Conservation (phyloP, 441 rosid species). For the Cnidoscolus chayamansa region DNA sequence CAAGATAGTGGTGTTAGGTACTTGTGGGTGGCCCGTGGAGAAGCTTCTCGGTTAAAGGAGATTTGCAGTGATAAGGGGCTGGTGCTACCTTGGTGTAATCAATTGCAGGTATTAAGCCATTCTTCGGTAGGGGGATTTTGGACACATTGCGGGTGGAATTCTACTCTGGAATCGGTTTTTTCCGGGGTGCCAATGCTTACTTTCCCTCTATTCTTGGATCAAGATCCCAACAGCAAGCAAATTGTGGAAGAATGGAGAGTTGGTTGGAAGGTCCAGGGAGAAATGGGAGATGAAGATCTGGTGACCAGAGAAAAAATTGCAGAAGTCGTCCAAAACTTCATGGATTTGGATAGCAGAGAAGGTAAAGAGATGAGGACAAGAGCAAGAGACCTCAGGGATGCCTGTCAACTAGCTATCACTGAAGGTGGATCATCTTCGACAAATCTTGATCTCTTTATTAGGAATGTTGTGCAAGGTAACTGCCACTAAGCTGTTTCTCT, state of each 20-base stretch:
- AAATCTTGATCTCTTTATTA: slow-evolving; percentile 23
- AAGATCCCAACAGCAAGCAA: slow-evolving; percentile 27
- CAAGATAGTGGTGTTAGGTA: slow-evolving; percentile 28
- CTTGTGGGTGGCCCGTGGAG: slow-evolving; percentile 37
- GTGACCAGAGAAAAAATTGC: slow-evolving; percentile 17
- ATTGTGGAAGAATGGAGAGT: slow-evolving; percentile 48
- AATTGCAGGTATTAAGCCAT: slow-evolving; percentile 42
- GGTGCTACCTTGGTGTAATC: slow-evolving; percentile 55
- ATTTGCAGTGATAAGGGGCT: slow-evolving; percentile 26
- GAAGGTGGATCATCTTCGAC: slow-evolving; percentile 26
- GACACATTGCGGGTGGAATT: slow-evolving; percentile 55
- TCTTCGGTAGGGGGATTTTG: slow-evolving; percentile 44
- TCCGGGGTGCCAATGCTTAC: slow-evolving; percentile 39
- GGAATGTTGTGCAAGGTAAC: slow-evolving; percentile 1
- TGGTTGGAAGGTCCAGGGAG: slow-evolving; percentile 33
- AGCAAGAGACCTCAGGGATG: slow-evolving; percentile 17
- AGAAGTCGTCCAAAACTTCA: slow-evolving; percentile 21
- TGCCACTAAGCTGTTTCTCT: not conserved
- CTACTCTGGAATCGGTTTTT: slow-evolving; percentile 41
- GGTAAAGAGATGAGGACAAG: slow-evolving; percentile 28
- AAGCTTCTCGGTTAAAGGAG: slow-evolving; percentile 14
- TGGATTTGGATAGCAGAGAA: slow-evolving; percentile 30
- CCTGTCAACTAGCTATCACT: slow-evolving; percentile 22
- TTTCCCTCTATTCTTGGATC: slow-evolving; percentile 41
- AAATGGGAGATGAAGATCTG: not conserved